Percentiles rank a stretch among this genome's conserved stretches.
These are phyloP conservation scores for Flueggea neowawraea DNA, from an alignment of 441 rosid species.

Conservation along the genomic window DNA sequence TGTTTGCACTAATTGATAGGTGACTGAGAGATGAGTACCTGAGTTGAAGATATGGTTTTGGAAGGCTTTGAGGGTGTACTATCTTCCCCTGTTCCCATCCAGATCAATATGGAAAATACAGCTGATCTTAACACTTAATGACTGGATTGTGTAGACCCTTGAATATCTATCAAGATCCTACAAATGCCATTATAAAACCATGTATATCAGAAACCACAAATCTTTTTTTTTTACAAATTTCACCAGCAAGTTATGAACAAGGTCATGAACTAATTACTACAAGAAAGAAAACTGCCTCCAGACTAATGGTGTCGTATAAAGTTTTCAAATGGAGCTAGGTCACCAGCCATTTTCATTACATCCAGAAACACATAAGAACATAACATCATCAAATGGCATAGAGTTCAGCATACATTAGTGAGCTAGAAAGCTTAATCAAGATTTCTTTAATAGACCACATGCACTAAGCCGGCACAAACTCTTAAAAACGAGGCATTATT, in stretches of 20 bases:
- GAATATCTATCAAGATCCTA: constrained; percentile 24
- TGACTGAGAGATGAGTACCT: constrained; percentile 32
- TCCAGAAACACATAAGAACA: too few relatives aligned
- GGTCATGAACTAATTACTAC: neutral
- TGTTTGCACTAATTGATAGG: neutral
- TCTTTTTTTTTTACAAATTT: neutral
- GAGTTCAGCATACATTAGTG: too few relatives aligned
- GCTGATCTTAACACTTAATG: constrained; percentile 10
- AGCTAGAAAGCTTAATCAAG: too few relatives aligned
- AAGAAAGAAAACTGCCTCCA: neutral
- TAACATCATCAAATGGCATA: too few relatives aligned
- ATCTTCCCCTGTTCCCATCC: constrained; percentile 81
- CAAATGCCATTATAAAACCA: constrained; percentile 14
- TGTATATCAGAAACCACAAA: constrained; percentile 6
- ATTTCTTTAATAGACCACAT: too few relatives aligned
- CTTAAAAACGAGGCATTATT: too few relatives aligned
- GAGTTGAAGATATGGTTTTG: constrained; percentile 68
- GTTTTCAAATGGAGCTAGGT: too few relatives aligned
- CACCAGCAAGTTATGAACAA: neutral
- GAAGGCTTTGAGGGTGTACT: constrained; percentile 66
- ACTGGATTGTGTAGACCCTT: constrained; percentile 10
- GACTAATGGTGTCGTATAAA: neutral
- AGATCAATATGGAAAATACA: constrained; percentile 10
- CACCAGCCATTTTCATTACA: too few relatives aligned
- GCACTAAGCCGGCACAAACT: too few relatives aligned